A percentile compares a stretch with the other conserved stretches of the same genome.
phyloP scores from a whole-genome alignment of 1,284 basidiomycete genomes.

The Trichosporon coremiiforme region DNA sequence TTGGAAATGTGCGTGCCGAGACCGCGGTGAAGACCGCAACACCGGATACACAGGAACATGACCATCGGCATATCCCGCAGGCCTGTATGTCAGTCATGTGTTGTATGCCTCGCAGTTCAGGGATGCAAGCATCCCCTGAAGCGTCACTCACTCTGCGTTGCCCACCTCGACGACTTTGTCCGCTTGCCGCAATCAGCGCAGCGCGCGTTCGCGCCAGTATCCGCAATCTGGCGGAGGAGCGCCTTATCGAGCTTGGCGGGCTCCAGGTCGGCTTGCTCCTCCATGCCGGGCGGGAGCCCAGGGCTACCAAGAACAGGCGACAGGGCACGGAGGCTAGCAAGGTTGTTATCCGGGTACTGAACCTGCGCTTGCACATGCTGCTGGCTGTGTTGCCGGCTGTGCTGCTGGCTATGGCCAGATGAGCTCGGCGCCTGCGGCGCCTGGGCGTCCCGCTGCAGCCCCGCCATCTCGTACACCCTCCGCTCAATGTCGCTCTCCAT shows the following conservation, averaged over 20 bases:
- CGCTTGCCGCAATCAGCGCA: conserved; percentile 59
- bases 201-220: conserved; percentile 44
- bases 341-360: not conserved
- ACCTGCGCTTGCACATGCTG: not conserved
- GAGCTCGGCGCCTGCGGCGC: not conserved
- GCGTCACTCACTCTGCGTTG: conserved; percentile 48
- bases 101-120: too few species aligned
- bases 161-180: conserved; percentile 54
- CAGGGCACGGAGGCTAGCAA: not conserved
- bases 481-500: conserved; percentile 47
- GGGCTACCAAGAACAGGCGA: not conserved
- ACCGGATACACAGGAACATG: conserved; percentile 61
- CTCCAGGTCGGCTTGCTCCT: not conserved
- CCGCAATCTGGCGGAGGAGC: conserved; percentile 25
- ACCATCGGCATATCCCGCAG: conserved; percentile 56
- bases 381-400: too few species aligned
- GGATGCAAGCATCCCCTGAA: too few species aligned
- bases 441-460: conserved; percentile 32
- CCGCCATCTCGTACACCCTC: conserved; percentile 51
- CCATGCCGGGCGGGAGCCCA: not conserved
- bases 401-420: not conserved
- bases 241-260: conserved; percentile 28
- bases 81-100: conserved; percentile 35
- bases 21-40: conserved; percentile 59
- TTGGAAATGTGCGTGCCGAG: conserved; percentile 61